Conservation (phyloP, 139 green algal genomes). For the Chlorella ohadii region DNA sequence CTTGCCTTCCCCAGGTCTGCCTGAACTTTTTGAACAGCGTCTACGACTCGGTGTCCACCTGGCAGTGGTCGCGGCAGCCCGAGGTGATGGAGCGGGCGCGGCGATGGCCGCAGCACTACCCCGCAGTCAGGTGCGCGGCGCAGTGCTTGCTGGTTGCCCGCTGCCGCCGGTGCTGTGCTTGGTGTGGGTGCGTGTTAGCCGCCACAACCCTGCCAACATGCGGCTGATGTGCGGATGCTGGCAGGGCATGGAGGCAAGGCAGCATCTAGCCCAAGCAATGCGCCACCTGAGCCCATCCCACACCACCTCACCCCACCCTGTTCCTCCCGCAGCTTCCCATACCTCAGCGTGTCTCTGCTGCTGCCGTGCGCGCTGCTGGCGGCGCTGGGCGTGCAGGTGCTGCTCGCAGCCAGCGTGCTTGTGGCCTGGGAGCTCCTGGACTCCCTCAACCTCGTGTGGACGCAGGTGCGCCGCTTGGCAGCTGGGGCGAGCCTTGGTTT, state of each 20-base stretch:
- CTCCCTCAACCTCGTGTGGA: slow-evolving; percentile 40
- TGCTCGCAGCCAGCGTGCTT: slow-evolving; percentile 35
- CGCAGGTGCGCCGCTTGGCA: background rate
- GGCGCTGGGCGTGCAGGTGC: slow-evolving; percentile 35
- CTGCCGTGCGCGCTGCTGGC: slow-evolving; percentile 52
- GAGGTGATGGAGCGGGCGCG: slow-evolving; percentile 17
- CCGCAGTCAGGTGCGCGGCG: background rate
- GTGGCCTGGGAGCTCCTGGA: slow-evolving; percentile 40
- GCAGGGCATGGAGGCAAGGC: too few species aligned
- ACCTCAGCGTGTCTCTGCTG: slow-evolving; percentile 44
- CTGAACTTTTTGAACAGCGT: slow-evolving; percentile 26
- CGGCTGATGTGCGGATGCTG: too few species aligned
- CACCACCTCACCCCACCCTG: too few species aligned
- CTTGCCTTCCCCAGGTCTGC: slow-evolving; percentile 5
- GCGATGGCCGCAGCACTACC: slow-evolving; percentile 38
- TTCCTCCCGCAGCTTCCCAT: slow-evolving; percentile 3
- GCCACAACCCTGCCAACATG: background rate
- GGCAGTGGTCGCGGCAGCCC: slow-evolving; percentile 21
- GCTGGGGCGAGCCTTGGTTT: too few species aligned
- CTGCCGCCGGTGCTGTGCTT: too few species aligned
- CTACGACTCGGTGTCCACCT: slow-evolving; percentile 1
- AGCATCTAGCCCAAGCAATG: too few species aligned
- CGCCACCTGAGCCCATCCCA: too few species aligned
- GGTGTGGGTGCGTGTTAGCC: too few species aligned
- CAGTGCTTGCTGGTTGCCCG: too few species aligned